These are phyloP conservation scores for Aspergillus pseudonomiae DNA, from an alignment of 2,329 filamentous ascomycete species.

Conservation along the genomic window DNA sequence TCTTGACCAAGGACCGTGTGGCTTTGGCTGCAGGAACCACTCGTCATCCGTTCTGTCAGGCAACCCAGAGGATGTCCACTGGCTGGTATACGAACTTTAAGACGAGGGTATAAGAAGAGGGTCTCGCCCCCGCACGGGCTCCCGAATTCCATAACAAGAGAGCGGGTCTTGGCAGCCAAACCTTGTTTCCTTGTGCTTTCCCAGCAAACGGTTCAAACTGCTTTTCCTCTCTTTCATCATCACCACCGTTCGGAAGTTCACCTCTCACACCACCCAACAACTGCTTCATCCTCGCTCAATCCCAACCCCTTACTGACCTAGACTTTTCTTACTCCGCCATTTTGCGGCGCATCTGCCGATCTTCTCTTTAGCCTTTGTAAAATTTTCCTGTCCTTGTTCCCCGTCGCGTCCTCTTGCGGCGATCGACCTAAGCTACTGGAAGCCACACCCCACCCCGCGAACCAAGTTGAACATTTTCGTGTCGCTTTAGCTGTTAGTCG, in stretches of 20 bases:
- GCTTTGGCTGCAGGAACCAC: no score
- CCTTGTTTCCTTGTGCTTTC: conserved; percentile 14
- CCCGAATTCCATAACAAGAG: conserved; percentile 9
- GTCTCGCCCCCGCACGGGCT: conserved; percentile 19
- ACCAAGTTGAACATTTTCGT: not conserved
- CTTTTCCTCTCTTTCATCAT: conserved; percentile 21
- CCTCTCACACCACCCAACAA: not conserved
- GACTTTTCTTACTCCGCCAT: not conserved
- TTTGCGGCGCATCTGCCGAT: not conserved
- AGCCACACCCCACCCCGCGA: not conserved
- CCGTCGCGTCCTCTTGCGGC: conserved; percentile 18
- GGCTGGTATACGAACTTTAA: no score
- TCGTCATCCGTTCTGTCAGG: no score
- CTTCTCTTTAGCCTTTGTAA: not conserved
- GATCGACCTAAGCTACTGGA: conserved; percentile 6
- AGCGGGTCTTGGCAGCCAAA: conserved; percentile 20
- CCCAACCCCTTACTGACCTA: not conserved
- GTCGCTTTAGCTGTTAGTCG: not conserved
- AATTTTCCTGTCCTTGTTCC: not conserved
- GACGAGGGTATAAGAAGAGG: not conserved
- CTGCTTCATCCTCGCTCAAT: not conserved
- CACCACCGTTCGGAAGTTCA: conserved; percentile 2
- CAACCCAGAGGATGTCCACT: no score
- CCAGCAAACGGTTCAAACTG: not conserved
- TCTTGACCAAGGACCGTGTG: no score